These are phyloP conservation scores for Rhododendron vialii DNA, from an alignment of 148 eudicot genomes.

Conservation along the genomic window DNA sequence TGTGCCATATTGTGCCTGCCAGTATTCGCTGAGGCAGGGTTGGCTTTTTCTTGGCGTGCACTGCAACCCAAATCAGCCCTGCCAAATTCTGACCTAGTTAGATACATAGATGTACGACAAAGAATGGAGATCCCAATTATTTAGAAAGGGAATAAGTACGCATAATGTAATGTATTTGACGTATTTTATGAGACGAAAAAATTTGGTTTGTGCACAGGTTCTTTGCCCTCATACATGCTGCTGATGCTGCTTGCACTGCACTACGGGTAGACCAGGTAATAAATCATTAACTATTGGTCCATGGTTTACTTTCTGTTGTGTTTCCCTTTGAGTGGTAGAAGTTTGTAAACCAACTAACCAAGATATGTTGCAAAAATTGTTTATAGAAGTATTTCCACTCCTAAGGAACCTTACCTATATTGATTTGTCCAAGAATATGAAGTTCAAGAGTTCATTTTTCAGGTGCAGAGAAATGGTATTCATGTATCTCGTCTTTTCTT, in stretches of 20 bases:
- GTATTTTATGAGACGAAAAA: neutral
- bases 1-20: too few species aligned
- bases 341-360: neutral
- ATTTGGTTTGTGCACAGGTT: conserved; percentile 40
- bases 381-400: too few species aligned
- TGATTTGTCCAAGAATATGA: neutral
- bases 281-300: neutral
- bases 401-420: too few species aligned
- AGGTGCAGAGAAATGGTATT: neutral
- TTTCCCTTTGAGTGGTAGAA: neutral
- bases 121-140: neutral
- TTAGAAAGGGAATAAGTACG: neutral
- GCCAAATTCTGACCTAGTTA: neutral
- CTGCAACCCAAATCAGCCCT: neutral
- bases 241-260: conserved; percentile 95
- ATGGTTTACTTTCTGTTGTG: neutral
- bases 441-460: neutral
- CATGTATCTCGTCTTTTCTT: neutral
- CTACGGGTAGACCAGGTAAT: conserved; percentile 93
- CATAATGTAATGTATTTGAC: neutral
- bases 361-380: neutral
- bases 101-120: neutral
- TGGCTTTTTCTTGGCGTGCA: neutral
- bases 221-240: conserved; percentile 85
- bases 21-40: neutral